Conservation (phyloP, 2,329 filamentous ascomycete genomes). For the Elsinoe ampelina region DNA sequence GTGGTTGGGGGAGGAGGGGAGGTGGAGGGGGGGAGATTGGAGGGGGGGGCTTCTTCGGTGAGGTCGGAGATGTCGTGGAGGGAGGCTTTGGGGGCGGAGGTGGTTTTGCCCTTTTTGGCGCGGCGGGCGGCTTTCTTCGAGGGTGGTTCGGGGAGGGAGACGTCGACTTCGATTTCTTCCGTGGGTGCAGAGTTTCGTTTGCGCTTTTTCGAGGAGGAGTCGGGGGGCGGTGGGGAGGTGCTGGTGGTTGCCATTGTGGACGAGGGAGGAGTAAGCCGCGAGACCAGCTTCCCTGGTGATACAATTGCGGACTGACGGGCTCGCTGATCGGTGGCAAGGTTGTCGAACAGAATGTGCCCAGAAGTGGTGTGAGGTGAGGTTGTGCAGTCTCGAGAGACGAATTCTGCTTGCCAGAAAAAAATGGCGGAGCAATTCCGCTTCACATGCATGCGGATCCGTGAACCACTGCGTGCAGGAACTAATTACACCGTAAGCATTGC, state of each 20-base stretch:
- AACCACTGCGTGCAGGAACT: too few species aligned
- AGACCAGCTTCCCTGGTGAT: too few species aligned
- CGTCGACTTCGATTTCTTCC: constrained; percentile 79
- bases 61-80: constrained; percentile 13
- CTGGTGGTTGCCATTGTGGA: neutral
- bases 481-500: too few species aligned
- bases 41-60: constrained; percentile 18
- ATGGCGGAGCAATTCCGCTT: constrained; percentile 4
- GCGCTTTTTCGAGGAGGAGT: constrained; percentile 50
- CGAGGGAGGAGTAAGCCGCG: neutral
- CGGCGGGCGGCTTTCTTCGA: constrained; percentile 89
- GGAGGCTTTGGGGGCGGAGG: constrained; percentile 18
- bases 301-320: neutral
- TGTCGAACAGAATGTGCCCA: neutral
- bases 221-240: neutral
- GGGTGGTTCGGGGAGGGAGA: constrained; percentile 80
- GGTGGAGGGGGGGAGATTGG: constrained; percentile 24
- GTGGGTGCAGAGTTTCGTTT: constrained; percentile 48
- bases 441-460: neutral
- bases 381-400: neutral
- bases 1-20: constrained; percentile 20
- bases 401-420: neutral
- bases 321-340: neutral
- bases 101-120: constrained; percentile 59
- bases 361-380: neutral